phyloP scores from a whole-genome alignment of 768 basidiomycete genomes.

The Atractiella rhizophila region DNA sequence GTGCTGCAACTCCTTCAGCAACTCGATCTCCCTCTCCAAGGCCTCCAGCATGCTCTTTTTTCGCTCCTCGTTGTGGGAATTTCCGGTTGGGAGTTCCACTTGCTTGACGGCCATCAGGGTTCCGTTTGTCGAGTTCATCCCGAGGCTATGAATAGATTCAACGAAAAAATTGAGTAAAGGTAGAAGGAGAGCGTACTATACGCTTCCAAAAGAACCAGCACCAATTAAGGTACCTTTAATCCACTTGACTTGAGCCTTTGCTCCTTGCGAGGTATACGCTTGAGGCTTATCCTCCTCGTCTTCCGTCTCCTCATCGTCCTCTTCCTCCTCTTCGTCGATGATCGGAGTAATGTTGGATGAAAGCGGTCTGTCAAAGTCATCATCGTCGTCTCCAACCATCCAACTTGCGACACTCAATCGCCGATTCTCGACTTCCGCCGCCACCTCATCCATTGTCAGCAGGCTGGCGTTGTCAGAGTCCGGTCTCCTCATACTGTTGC shows the following conservation, averaged over 20 bases:
- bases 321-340: conserved; percentile 25
- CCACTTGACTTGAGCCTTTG: conserved; percentile 59
- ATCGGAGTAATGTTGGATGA: neutral
- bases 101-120: conserved; percentile 99
- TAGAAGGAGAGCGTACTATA: no score
- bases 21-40: conserved; percentile 80
- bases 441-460: conserved; percentile 92
- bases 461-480: conserved; percentile 21
- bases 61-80: conserved; percentile 32
- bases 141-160: no score
- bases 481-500: neutral
- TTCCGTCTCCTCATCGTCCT: conserved; percentile 29
- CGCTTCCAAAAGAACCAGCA: conserved; percentile 81
- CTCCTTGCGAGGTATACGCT: conserved; percentile 60
- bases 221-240: conserved; percentile 92
- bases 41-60: conserved; percentile 48
- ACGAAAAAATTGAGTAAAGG: no score
- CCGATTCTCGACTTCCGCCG: conserved; percentile 58
- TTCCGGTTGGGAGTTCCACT: conserved; percentile 62
- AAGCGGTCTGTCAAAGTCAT: neutral
- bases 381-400: conserved; percentile 19
- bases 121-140: conserved; percentile 79
- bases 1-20: conserved; percentile 84
- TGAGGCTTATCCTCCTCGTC: conserved; percentile 32
- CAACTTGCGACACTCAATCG: conserved; percentile 29